Evolutionary conservation across 108 stramenopile genomes (phyloP), one percentile per base, ranked within the genome.

Genomic region (Pelagomonas calceolata): DNA sequence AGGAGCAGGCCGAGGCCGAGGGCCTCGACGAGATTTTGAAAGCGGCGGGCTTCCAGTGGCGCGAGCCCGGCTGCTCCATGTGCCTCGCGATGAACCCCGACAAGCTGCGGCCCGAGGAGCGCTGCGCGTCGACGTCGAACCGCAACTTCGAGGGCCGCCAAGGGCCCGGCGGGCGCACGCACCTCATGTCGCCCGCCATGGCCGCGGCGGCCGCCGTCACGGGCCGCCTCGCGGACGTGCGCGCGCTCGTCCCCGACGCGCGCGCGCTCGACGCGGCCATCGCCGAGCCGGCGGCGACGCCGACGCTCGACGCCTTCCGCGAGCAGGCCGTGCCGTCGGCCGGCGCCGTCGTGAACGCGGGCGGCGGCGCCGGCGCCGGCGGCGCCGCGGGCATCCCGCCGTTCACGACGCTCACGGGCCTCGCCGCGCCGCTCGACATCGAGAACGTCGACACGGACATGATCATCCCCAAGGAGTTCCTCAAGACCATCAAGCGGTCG

Each of bases 371-470:
- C 32, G 63, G 64, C 36, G 68, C 71, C 4, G 78, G 68, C 16
- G 65, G 63, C 34, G 60, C 36, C 14, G 71, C 85, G 36, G 94
- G 90, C 60, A 79, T 92, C 35, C 84, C 87, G 64, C 87, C 86
- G 76, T 91, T 93, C 70, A 79, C 79, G 30, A 70, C 78, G 30
- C 76, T 91, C 51, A 85, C 81, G 30, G 92, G 92, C 63, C 80
- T 88, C 34, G 89, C 91, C 17, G 94, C 94, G 65, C 88, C 90
- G 36, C 84, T 95, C 45, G 91, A 92, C 79, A 90, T 92, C 70
- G 89, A 93, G 80, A 95, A 95, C 79, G 86, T 93, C 74, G 94
- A 95, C 75, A 95, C 94, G 60, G 94, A 95, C 72, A 95, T 95
- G 91, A 95, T 95, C 80, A 95, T 95, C 78, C 92, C 94, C 66